A percentile compares a stretch with the other conserved stretches of the same genome.
phyloP scores from a whole-genome alignment of 2,329 filamentous ascomycete species.

The Meredithiella fracta region DNA sequence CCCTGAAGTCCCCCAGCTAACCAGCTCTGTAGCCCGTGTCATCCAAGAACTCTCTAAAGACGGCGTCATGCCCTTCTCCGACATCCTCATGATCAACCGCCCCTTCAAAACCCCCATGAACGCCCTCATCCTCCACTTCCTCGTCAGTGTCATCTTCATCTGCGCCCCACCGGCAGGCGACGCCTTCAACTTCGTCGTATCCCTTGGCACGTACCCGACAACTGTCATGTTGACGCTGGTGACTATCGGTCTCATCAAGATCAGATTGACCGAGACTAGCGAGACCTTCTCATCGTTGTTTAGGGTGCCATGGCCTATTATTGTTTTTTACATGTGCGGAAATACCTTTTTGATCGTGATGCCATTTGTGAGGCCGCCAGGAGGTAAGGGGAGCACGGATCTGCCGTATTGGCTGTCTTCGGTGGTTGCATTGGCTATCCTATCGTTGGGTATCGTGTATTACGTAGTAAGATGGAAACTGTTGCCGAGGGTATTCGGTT shows the following conservation, averaged over 20 bases:
- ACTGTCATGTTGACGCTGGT: slow-evolving; percentile 39
- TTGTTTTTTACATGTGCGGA: slow-evolving; percentile 30
- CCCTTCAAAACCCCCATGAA: slow-evolving; percentile 43
- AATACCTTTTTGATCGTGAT: slow-evolving; percentile 37
- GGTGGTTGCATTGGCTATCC: slow-evolving; percentile 34
- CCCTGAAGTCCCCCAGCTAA: background rate
- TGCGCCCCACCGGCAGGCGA: slow-evolving; percentile 50
- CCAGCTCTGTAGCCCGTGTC: slow-evolving; percentile 33
- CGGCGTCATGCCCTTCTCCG: slow-evolving; percentile 46
- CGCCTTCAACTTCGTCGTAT: slow-evolving; percentile 51
- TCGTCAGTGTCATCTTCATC: slow-evolving; percentile 48
- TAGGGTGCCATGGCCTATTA: slow-evolving; percentile 32
- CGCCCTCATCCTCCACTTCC: slow-evolving; percentile 44
- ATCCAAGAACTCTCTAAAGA: slow-evolving; percentile 55
- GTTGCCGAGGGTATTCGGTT: slow-evolving; percentile 32
- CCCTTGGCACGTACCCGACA: slow-evolving; percentile 37
- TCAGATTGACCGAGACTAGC: slow-evolving; percentile 30
- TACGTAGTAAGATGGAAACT: slow-evolving; percentile 36
- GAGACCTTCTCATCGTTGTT: slow-evolving; percentile 38
- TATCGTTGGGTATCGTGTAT: slow-evolving; percentile 34
- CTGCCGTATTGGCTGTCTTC: slow-evolving; percentile 43
- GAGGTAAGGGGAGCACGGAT: slow-evolving; percentile 29
- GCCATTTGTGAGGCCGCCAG: slow-evolving; percentile 37
- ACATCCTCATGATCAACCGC: slow-evolving; percentile 51
- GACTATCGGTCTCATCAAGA: slow-evolving; percentile 33